Base-by-base conservation (phyloP, 2,329 filamentous ascomycete genomes). In the Pseudogymnoascus sp. region DNA sequence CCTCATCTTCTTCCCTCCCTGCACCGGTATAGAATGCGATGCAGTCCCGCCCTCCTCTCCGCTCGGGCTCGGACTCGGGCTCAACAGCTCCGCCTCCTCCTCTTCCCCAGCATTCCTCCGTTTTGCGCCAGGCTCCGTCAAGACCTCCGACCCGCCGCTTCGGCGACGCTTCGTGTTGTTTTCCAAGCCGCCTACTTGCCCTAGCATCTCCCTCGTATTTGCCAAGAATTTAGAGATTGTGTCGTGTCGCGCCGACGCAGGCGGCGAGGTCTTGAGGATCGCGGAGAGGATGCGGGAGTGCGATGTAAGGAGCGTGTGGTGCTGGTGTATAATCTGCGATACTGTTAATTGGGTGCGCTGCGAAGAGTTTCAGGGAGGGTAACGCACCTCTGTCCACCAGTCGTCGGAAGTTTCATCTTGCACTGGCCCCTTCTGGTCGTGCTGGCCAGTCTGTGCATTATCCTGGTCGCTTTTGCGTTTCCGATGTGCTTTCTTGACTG, bases 281-380 rank as follows among this genome's bases (percentile, higher is more conserved):
- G 38, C 59, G 33, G 59, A 42, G n/a, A 60, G 59, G 21, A 38
- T 60, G 33, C 59, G 59, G 2, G 59, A 40, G 18, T 42, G 59
- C 5, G 59, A 40, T 5, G 59, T 60, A 4, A 42, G 21, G 18
- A 60, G 33, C 12, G 59, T 38, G 7, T 42, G 59, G 14, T 60
- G 59, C 14, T 42, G 35, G 59, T 60, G 59, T 18, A 60, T 60
- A 25, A 60, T 60, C 59, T 60, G 59, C 59, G 21, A 38, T 40
- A 3, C 0, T 40, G 59, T 56, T 14, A 56, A 56, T 33, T 21
- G 16, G 28, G 6, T 33, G 50, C 5, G 10, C 28, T 56, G 28
- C 4, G n/a, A 21, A 14, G n/a, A 18, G 50, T 5, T 33, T 33
- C 10, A 4, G 28, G n/a, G 5, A 21, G 11, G n/a, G 23, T 11